Evolutionary conservation across 176 grass and related monocot species (phyloP).

Genomic region (Rhynchospora breviuscula): DNA sequence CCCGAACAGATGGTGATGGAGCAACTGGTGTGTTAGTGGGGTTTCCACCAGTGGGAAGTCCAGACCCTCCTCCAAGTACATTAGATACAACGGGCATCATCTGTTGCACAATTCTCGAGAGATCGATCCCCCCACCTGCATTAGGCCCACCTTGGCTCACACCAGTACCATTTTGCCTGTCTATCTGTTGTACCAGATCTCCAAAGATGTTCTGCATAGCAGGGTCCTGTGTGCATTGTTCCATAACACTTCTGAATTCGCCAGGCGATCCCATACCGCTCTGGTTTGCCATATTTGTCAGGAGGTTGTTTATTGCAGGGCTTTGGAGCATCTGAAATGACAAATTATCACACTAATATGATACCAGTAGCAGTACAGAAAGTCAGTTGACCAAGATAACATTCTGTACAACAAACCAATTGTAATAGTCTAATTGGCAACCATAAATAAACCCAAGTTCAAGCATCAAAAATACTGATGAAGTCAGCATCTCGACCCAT

Average conservation of each 20-base stretch:
- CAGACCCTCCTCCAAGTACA: constrained; percentile 49
- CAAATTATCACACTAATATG: background rate
- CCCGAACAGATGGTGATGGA: constrained; percentile 13
- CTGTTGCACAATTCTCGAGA: constrained; percentile 90
- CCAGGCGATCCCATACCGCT: constrained; percentile 43
- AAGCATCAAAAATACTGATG: background rate
- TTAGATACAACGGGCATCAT: constrained; percentile 90
- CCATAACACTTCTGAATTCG: constrained; percentile 66
- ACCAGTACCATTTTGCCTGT: constrained; percentile 46
- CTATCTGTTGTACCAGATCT: constrained; percentile 62
- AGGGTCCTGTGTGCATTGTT: constrained; percentile 56
- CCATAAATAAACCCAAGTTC: background rate
- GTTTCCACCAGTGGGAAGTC: constrained; percentile 14
- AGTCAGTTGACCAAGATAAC: background rate
- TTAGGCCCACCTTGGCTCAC: constrained; percentile 38
- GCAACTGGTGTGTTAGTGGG: constrained; percentile 21
- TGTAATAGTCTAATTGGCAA: background rate
- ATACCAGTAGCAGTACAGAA: background rate
- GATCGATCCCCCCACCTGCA: constrained; percentile 32
- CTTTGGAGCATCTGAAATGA: constrained; percentile 43
- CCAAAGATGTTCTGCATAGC: constrained; percentile 53
- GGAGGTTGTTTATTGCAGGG: constrained; percentile 48
- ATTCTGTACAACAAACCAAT: background rate
- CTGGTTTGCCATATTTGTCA: constrained; percentile 61
- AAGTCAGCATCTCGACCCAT: background rate